Conservation (phyloP, 2,329 filamentous ascomycete species). For the Ophiostoma tasmaniense region DNA sequence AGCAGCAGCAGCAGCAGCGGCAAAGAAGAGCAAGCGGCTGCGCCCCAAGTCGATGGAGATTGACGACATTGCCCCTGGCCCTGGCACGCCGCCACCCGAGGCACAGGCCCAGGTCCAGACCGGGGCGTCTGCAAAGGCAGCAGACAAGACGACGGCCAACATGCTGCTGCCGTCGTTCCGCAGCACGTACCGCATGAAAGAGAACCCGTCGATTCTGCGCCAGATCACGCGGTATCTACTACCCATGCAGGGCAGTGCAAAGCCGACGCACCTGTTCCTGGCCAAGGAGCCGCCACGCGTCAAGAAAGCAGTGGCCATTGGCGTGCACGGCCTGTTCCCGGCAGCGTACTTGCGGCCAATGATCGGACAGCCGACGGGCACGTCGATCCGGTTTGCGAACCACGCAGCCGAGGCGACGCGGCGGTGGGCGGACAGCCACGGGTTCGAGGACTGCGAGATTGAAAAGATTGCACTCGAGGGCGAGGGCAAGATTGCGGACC, state of each 20-base stretch:
- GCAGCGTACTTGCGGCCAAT: constrained; percentile 79
- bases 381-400: constrained; percentile 85
- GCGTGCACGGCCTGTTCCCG: constrained; percentile 89
- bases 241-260: constrained; percentile 41
- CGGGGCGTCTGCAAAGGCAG: background rate
- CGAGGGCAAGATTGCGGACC: constrained; percentile 82
- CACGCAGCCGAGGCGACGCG: constrained; percentile 77
- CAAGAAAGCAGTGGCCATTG: constrained; percentile 82
- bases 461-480: constrained; percentile 93
- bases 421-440: constrained; percentile 68
- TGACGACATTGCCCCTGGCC: constrained; percentile 32
- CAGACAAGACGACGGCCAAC: constrained; percentile 39
- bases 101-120: background rate
- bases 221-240: constrained; percentile 53
- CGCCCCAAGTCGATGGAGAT: constrained; percentile 42
- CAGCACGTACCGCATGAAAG: constrained; percentile 58
- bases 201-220: constrained; percentile 62
- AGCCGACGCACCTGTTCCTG: constrained; percentile 60
- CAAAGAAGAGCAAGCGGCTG: constrained; percentile 37
- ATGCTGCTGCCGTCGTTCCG: constrained; percentile 61
- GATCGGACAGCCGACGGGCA: constrained; percentile 90
- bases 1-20: constrained; percentile 8
- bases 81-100: constrained; percentile 17
- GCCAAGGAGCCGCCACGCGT: constrained; percentile 61
- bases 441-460: constrained; percentile 68